Evolutionary conservation across 2,329 filamentous ascomycete species (phyloP).

Genomic region (Leptodontidium sp.): DNA sequence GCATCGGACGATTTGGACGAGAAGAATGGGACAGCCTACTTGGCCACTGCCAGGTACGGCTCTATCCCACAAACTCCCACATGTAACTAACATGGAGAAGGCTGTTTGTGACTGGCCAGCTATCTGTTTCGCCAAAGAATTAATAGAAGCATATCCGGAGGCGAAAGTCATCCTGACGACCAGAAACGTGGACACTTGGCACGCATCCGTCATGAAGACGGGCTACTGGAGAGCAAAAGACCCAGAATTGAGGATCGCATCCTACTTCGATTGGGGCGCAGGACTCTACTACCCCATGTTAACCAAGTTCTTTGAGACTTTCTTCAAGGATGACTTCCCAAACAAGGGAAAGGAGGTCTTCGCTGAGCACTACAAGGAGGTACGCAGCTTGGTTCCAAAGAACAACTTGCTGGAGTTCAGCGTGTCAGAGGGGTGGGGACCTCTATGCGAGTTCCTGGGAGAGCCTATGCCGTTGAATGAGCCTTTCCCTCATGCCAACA

Average conservation of each 20-base stretch:
- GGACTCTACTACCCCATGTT: slow-evolving; percentile 76
- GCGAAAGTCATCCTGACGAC: slow-evolving; percentile 76
- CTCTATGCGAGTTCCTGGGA: slow-evolving; percentile 55
- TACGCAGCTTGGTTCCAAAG: slow-evolving; percentile 54
- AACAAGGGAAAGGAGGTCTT: slow-evolving; percentile 71
- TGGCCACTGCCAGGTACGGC: slow-evolving; percentile 63
- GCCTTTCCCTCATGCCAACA: slow-evolving; percentile 57
- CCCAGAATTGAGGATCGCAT: slow-evolving; percentile 63
- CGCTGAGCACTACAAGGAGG: slow-evolving; percentile 61
- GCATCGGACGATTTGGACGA: slow-evolving; percentile 66
- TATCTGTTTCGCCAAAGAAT: slow-evolving; percentile 72
- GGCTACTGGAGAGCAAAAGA: slow-evolving; percentile 73
- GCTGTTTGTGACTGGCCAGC: slow-evolving; percentile 74
- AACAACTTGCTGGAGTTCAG: slow-evolving; percentile 54
- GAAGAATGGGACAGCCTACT: slow-evolving; percentile 75
- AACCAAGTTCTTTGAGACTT: slow-evolving; percentile 72
- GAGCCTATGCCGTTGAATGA: slow-evolving; percentile 25
- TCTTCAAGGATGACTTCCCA: slow-evolving; percentile 73
- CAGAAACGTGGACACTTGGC: slow-evolving; percentile 66
- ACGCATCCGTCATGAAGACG: slow-evolving; percentile 70
- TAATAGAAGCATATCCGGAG: slow-evolving; percentile 77
- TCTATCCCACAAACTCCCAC: not conserved
- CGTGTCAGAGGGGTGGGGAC: slow-evolving; percentile 54
- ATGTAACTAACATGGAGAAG: slow-evolving; percentile 8
- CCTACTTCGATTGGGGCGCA: slow-evolving; percentile 69